Base-by-base conservation (phyloP, 345 rosid species). In the Mallotus nudiflorus region DNA sequence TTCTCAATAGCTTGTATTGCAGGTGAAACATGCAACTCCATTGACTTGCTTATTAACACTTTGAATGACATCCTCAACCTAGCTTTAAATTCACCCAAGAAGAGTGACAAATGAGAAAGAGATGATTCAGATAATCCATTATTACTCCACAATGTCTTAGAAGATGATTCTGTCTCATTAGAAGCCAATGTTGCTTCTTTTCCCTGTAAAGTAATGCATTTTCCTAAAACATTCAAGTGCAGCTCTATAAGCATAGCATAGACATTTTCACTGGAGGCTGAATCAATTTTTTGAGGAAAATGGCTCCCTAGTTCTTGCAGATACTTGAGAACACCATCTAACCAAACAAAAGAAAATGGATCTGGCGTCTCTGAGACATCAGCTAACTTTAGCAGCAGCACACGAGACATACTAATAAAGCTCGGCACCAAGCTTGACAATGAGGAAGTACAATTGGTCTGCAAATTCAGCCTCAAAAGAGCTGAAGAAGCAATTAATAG, bases 161-260 rank as follows among this genome's bases (percentile, higher is more conserved):
- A 71, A 77, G 80, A 85, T 72, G 89, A 88, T 70, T 87, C 87
- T 55, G 79, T 86, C 79, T 87, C 92, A 40, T 85, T 93, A 61
- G 98, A 86, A 51, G 86, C 88, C 70, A 92, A 79, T 60, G 88
- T 82, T 37, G 95, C 91, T 72, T 75, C 73, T 75, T 90, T 95
- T 63, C 96, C 97, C 77, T 86, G 98, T 65, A 92, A 78, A 44
- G 86, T 81, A 76, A 88, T 87, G 87, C 92, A 95, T 83, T 88
- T 92, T 56, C 96, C 98, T 69, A 88, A 76, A 27, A 86, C 94
- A 80, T 77, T 85, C 70, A 90, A 74, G 76, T 88, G 97, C 69
- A 88, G 84, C 73, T 80, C 86, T 71, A 95, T 77, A 72, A 92
- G 77, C 77, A 82, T 84, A 60, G 86, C 67, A 79, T 87, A 87